Evolutionary conservation across 768 basidiomycete species (phyloP), one percentile per base, ranked within the genome.

Genomic region (Termitomyces sp.): DNA sequence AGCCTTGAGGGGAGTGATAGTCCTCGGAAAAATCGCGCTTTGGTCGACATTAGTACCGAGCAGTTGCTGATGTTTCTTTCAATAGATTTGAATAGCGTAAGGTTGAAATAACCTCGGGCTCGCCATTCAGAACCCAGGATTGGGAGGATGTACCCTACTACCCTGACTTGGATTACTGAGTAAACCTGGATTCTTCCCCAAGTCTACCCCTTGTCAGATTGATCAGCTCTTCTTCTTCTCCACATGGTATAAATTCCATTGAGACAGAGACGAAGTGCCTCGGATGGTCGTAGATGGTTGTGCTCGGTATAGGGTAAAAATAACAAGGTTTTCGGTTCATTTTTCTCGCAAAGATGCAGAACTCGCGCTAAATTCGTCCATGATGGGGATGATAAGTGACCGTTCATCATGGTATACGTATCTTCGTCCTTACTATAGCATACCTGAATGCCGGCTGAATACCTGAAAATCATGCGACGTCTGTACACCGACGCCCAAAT

Each of bases 111-210:
- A 15, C 22, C 53, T 40, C 22, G 53, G 46, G 38, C 53, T 54
- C 38, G 11, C 24, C 16, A 18, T 40, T 18, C 22, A 28, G 55
- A 65, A 63, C 58, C 62, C 48, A 45, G 60, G 62, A 57, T 65
- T 63, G 33, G 50, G 22, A 44, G 1, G 18, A n/a, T 35, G n/a
- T 46, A 46, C 36, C 53, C 54, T 28, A 48, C 22, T 40, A 59
- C 50, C 46, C 59, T 59, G 59, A 52, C 59, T 65, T 49, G 55
- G 62, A 57, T 67, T 59, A 22, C 33, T 36, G 39, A 40, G 51
- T 40, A 13, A 58, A 52, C 59, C 58, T 60, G 54, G 63, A 53
- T 55, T 48, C 32, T 48, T 28, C 50, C n/a, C 54, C 57, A 58
- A 40, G 53, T 55, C 13, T 48, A 36, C 28, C 28, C 45, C 54